Evolutionary conservation across 805 yeast genomes (phyloP).

Genomic region (Saccharomycopsis javanensis): DNA sequence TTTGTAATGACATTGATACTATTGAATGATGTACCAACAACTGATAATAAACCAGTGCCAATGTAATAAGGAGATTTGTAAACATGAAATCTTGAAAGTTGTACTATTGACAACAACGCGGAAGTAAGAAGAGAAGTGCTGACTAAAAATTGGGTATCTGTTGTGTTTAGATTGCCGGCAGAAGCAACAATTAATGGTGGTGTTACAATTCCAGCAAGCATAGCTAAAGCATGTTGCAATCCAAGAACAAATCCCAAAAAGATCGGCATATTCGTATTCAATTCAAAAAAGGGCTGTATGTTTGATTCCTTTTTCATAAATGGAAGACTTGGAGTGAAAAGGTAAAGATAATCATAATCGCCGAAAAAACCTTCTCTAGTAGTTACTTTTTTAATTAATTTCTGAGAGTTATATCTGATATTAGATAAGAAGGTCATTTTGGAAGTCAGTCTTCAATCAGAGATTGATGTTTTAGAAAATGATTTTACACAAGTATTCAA

Average conservation of each 20-base stretch:
- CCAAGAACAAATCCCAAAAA: conserved; percentile 69
- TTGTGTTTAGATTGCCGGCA: conserved; percentile 46
- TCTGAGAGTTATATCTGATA: conserved; percentile 12
- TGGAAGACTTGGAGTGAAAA: conserved; percentile 76
- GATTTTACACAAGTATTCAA: too few species aligned
- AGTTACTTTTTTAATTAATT: conserved; percentile 37
- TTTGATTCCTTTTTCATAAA: conserved; percentile 37
- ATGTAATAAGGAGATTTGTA: conserved; percentile 63
- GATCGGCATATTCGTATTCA: conserved; percentile 74
- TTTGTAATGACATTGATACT: conserved; percentile 72
- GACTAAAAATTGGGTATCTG: conserved; percentile 49
- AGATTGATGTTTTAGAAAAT: too few species aligned
- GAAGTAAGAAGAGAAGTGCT: conserved; percentile 65
- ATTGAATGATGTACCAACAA: conserved; percentile 86
- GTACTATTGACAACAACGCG: conserved; percentile 61
- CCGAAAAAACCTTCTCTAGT: conserved; percentile 80
- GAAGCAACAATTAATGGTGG: conserved; percentile 70
- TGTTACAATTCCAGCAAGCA: conserved; percentile 88
- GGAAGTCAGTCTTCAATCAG: too few species aligned
- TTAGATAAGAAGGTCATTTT: not conserved
- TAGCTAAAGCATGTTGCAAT: conserved; percentile 77
- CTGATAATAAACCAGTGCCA: conserved; percentile 85
- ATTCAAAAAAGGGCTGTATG: conserved; percentile 75
- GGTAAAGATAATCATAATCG: conserved; percentile 70
- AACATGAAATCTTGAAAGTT: conserved; percentile 73